These are phyloP conservation scores for Candida sp. DNA, from an alignment of 1,139 yeast genomes.

Conservation along the genomic window DNA sequence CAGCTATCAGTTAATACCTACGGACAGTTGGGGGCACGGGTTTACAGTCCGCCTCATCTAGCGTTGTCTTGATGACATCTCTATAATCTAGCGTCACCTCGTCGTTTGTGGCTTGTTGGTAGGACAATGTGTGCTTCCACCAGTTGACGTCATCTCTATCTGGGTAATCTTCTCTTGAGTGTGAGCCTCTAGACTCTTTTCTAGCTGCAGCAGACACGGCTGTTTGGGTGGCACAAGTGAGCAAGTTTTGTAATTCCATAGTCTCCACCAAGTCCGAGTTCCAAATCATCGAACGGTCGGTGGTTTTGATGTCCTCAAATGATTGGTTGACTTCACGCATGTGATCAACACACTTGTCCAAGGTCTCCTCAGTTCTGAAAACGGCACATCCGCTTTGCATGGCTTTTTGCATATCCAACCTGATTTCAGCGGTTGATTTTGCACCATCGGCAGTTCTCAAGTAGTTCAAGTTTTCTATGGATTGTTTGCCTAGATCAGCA, in stretches of 20 bases:
- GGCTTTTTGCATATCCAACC: constrained; percentile 91
- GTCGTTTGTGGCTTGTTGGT: constrained; percentile 79
- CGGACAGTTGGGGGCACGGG: constrained; percentile 97
- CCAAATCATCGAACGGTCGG: constrained; percentile 99
- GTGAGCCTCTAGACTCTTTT: constrained; percentile 98
- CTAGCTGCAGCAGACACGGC: constrained; percentile 95
- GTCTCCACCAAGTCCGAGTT: constrained; percentile 97
- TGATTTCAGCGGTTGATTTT: constrained; percentile 82
- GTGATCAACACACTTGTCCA: constrained; percentile 89
- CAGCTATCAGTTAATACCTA: constrained; percentile 60
- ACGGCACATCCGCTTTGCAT: constrained; percentile 99
- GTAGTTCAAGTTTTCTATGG: constrained; percentile 88
- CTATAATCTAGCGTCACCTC: constrained; percentile 82
- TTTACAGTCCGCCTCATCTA: constrained; percentile 92
- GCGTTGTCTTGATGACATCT: constrained; percentile 78
- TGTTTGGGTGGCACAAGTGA: constrained; percentile 98
- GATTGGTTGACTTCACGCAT: constrained; percentile 77
- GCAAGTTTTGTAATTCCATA: constrained; percentile 92
- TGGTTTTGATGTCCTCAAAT: constrained; percentile 72
- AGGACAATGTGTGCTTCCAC: constrained; percentile 98
- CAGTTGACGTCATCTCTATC: constrained; percentile 95
- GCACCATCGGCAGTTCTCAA: constrained; percentile 87
- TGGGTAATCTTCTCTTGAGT: constrained; percentile 97
- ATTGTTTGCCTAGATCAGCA: constrained; percentile 85
- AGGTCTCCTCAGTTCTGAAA: constrained; percentile 90